phyloP scores from a whole-genome alignment of 1,284 basidiomycete species.

The Cystobasidium slooffiae region DNA sequence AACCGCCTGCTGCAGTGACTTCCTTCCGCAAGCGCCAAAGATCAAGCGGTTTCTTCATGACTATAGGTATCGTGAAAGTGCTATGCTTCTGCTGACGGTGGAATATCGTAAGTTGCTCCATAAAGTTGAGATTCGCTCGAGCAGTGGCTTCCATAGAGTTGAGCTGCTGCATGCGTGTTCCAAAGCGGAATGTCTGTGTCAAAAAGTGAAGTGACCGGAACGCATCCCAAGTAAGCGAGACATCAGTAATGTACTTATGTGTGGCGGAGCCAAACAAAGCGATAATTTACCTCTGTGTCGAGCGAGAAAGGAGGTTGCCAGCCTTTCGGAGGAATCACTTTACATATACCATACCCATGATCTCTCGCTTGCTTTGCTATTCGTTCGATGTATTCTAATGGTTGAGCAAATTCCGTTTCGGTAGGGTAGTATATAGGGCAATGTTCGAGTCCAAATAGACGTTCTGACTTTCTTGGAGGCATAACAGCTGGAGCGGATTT shows the following conservation, averaged over 20 bases:
- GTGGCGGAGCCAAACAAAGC: slow-evolving; percentile 23
- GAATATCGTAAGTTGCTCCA: slow-evolving; percentile 84
- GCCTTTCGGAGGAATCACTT: slow-evolving; percentile 88
- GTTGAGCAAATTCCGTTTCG: slow-evolving; percentile 86
- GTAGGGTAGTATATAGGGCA: slow-evolving; percentile 90
- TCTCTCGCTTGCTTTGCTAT: slow-evolving; percentile 71
- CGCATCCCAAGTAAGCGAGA: background rate
- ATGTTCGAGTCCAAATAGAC: slow-evolving; percentile 79
- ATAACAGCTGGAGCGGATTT: slow-evolving; percentile 48
- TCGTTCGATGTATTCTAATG: slow-evolving; percentile 90
- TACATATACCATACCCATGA: slow-evolving; percentile 85
- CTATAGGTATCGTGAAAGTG: slow-evolving; percentile 83
- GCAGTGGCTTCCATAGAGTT: slow-evolving; percentile 98
- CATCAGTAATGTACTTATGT: background rate
- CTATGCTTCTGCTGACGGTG: slow-evolving; percentile 66
- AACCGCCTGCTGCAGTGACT: slow-evolving; percentile 84
- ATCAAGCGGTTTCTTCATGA: slow-evolving; percentile 89
- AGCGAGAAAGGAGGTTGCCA: slow-evolving; percentile 99
- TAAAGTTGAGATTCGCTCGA: slow-evolving; percentile 92
- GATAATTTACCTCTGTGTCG: slow-evolving; percentile 75
- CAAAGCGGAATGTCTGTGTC: slow-evolving; percentile 82
- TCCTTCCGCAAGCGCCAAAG: slow-evolving; percentile 90
- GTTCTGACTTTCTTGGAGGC: slow-evolving; percentile 43
- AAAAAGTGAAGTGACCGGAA: background rate
- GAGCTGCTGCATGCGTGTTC: slow-evolving; percentile 89